Percentiles rank a stretch among this genome's conserved stretches.
Evolutionary conservation across 768 basidiomycete genomes (phyloP).

Genomic region (Suillus ampliporus): DNA sequence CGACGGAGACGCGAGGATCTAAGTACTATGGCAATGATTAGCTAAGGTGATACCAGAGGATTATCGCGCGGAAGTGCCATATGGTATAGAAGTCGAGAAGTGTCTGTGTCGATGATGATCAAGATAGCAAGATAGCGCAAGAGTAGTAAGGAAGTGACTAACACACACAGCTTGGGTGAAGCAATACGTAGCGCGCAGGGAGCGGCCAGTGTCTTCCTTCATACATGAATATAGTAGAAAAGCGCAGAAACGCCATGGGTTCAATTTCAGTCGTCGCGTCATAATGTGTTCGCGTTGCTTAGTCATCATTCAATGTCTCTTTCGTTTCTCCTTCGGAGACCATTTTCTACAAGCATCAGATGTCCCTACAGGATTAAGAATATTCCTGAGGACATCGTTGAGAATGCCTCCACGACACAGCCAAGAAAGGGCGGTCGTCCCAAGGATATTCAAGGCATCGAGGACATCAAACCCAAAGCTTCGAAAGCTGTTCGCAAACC

Average conservation of each 20-base stretch:
- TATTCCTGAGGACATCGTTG: slow-evolving; percentile 4
- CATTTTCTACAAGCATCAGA: slow-evolving; percentile 23
- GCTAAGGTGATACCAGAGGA: too few species aligned
- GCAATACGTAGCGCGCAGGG: too few species aligned
- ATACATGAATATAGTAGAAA: neutral
- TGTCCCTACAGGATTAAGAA: slow-evolving; percentile 9
- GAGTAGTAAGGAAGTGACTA: too few species aligned
- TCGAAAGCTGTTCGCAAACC: neutral
- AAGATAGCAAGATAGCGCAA: too few species aligned
- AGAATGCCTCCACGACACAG: neutral
- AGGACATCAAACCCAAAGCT: neutral
- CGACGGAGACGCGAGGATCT: too few species aligned
- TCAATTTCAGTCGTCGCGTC: neutral
- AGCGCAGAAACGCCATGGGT: neutral
- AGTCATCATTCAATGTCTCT: slow-evolving; percentile 14
- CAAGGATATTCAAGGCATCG: neutral
- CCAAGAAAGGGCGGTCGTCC: neutral
- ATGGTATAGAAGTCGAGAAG: too few species aligned
- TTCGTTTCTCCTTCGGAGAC: slow-evolving; percentile 20
- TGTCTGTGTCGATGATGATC: too few species aligned
- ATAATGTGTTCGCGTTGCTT: slow-evolving; percentile 9
- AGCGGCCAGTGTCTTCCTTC: too few species aligned
- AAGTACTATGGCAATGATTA: too few species aligned
- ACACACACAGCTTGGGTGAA: too few species aligned
- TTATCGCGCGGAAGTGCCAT: too few species aligned